Base-by-base conservation (phyloP, 2,329 filamentous ascomycete species). In the Eutypella sp. region DNA sequence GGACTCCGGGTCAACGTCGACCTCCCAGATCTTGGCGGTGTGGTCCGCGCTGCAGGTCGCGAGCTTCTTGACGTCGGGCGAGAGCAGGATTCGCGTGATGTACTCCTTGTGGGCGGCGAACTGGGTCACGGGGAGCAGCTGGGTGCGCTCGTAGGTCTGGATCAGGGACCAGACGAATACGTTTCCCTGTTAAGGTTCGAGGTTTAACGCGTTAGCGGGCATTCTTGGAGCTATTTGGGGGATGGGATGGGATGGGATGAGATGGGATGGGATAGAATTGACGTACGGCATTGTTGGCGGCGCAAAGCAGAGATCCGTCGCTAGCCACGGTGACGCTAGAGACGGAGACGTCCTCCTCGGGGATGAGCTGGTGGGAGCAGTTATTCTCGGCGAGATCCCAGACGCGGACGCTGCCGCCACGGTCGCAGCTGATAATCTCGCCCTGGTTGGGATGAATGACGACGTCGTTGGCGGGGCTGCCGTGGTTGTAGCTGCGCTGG, bases 391-490 rank as follows among this genome's bases (percentile, higher is more conserved):
- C 90, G 46, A 99, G 69, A 62, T 99, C 93, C 93, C 93, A 99
- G 52, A 99, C 87, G 34, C 92, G 78, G 49, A 99, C 89, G 65
- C 90, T 95, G 40, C 93, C 93, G 40, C 87, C 85, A 27, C 92
- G 83, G 65, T 99, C 93, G 65, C 92, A 96, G 65, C 89, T 95
- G 61, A 99, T 96, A 50, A 99, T 85, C 72, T 99, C 93, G 49
- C 92, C 93, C 71, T 99, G 93, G 63, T 99, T 99, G 0, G 93
- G 93, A 66, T 99, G 93, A 46, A 99, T 99, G n/a, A 97, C 93
- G 8, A 99, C 93, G 67, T 99, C 93, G 62, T 96, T 99, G 43
- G 92, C 93, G 0, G 93, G 84, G 27, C 83, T 85, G 44, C 86
- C 87, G 65, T 99, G 93, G 56, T 81, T 85, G 66, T 99, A 99